Evolutionary conservation across 2,329 filamentous ascomycete genomes (phyloP), one percentile per base, ranked within the genome.

Genomic region (Capronia coronata): DNA sequence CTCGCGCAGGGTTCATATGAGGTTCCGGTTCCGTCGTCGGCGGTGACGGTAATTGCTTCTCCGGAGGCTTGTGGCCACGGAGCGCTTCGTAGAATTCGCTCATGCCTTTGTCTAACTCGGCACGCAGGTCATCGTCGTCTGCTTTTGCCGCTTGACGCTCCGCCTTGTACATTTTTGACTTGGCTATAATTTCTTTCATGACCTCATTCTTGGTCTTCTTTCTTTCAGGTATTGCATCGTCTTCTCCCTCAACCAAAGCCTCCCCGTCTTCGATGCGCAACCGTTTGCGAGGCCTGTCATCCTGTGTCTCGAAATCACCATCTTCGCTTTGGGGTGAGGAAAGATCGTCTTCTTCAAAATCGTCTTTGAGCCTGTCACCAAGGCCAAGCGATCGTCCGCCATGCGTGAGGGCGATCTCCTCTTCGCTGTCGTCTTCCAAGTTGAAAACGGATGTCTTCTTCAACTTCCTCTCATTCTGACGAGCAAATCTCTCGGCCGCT

Each of bases 191-290:
- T 68, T 98, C 94, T 63, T 95, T 86, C 87, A 97, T 96, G 43
- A 98, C 87, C 68, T 98, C 93, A 46, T 93, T 86, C 70, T 96
- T 97, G 2, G 84, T 84, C 73, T 96, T 98, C 68, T 95, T 96
- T 51, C 84, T 79, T 61, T 91, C 85, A 0, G 88, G 89, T 55
- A 83, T 72, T n/a, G 69, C 72, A 4, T 74, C 73, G 3, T 69
- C 74, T 2, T 72, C 75, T 18, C 50, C 57, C 14, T 50, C 53
- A 10, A 52, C 56, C 2, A 74, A 71, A 1, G 71, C 75, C 23
- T 73, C 64, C 62, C 63, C 29, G 61, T 57, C 56, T 70, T 68
- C 57, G 77, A 77, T 35, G 77, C 77, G 29, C 77, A 74, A 46
- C 81, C 76, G 25, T 67, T 72, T 40, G 68, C 70, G 43, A 18